phyloP scores from a whole-genome alignment of 495 filamentous ascomycete species.

The Saxophila tyrrhenica region DNA sequence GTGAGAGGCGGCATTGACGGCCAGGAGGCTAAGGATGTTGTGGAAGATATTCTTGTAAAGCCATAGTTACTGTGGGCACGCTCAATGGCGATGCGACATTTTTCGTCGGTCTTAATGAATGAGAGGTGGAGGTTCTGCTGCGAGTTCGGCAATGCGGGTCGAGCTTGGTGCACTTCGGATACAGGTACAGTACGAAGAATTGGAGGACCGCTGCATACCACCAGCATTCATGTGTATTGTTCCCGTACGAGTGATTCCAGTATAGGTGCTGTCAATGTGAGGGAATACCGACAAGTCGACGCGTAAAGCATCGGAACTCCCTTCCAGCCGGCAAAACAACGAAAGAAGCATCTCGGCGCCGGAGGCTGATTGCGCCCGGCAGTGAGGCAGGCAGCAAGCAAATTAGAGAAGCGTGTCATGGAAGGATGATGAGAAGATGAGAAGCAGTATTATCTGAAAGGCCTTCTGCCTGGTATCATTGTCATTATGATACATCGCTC shows the following conservation, averaged over 20 bases:
- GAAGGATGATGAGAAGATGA: neutral
- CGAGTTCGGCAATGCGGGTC: neutral
- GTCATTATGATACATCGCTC: conserved; percentile 23
- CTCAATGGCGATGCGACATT: too few species aligned
- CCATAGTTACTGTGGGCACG: too few species aligned
- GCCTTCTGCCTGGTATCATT: conserved; percentile 14
- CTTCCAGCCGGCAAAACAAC: neutral
- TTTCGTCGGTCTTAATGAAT: too few species aligned
- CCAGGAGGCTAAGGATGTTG: neutral
- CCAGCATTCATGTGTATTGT: too few species aligned
- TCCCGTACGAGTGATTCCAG: too few species aligned
- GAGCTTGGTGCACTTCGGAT: neutral
- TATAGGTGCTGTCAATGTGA: too few species aligned
- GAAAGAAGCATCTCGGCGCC: neutral
- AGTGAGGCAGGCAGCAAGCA: neutral
- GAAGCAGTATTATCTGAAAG: conserved; percentile 2
- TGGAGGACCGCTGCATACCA: too few species aligned
- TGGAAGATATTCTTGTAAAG: neutral
- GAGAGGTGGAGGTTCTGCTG: neutral
- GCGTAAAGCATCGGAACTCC: too few species aligned
- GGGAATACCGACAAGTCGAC: too few species aligned
- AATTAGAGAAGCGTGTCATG: neutral
- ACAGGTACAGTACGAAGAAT: neutral
- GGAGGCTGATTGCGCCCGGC: conserved; percentile 13
- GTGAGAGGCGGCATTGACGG: neutral